Conservation (phyloP, 2,329 filamentous ascomycete genomes). For the Alternaria alternata region DNA sequence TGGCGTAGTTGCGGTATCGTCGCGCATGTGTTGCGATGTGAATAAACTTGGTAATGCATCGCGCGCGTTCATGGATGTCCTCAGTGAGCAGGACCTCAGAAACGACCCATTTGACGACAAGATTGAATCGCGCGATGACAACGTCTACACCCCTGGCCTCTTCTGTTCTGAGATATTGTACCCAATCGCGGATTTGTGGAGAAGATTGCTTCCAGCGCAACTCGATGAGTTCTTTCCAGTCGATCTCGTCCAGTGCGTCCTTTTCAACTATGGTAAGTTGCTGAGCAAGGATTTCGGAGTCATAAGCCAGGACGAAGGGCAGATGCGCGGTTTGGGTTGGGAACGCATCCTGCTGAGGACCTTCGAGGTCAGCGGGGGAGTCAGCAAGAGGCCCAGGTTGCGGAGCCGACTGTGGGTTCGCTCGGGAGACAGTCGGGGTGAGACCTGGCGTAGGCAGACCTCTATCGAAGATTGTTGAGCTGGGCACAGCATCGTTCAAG, state of each 20-base stretch:
- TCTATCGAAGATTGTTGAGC: conserved; percentile 44
- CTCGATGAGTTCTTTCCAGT: conserved; percentile 87
- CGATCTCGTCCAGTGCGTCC: conserved; percentile 83
- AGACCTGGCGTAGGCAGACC: conserved; percentile 50
- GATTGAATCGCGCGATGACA: conserved; percentile 85
- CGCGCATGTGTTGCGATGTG: conserved; percentile 81
- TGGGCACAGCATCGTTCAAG: conserved; percentile 32
- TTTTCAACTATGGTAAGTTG: conserved; percentile 88
- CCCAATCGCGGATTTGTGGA: conserved; percentile 76
- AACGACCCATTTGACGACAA: conserved; percentile 86
- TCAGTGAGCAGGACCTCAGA: conserved; percentile 81
- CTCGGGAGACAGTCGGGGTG: conserved; percentile 44
- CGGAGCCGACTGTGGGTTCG: conserved; percentile 32
- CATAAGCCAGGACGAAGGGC: conserved; percentile 82
- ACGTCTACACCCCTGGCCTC: conserved; percentile 81
- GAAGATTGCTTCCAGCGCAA: conserved; percentile 80
- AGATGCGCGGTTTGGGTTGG: conserved; percentile 60
- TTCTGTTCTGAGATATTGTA: conserved; percentile 77
- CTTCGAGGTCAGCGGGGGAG: conserved; percentile 34
- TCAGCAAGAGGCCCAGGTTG: conserved; percentile 25
- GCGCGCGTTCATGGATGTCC: conserved; percentile 73
- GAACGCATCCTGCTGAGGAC: conserved; percentile 22
- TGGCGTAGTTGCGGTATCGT: conserved; percentile 81
- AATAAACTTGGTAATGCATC: conserved; percentile 81
- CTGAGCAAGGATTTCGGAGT: conserved; percentile 79